phyloP scores from a whole-genome alignment of 1,284 basidiomycete species.

The Baeospora myosura region DNA sequence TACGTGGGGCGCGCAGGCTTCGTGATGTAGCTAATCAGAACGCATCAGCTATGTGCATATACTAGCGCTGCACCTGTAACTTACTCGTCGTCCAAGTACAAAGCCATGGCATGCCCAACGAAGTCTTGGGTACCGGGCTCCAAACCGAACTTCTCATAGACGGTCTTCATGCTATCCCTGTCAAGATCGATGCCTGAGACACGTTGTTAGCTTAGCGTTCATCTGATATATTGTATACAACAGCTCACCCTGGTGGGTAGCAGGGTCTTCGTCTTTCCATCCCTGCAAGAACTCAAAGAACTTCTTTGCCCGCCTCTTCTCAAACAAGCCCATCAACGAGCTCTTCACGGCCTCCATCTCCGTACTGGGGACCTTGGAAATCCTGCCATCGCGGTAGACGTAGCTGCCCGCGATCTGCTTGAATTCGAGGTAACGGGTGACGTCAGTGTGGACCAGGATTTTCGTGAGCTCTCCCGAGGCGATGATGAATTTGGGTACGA shows the following conservation, averaged over 20 bases:
- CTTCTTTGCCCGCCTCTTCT: conserved; percentile 97
- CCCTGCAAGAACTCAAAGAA: conserved; percentile 97
- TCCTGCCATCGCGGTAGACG: conserved; percentile 94
- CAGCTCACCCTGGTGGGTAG: conserved; percentile 83
- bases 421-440: conserved; percentile 98
- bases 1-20: conserved; percentile 88
- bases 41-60: conserved; percentile 5
- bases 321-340: conserved; percentile 96
- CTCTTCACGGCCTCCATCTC: conserved; percentile 96
- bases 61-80: conserved; percentile 24
- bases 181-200: conserved; percentile 76
- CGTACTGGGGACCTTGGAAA: conserved; percentile 96
- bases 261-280: conserved; percentile 91
- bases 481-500: conserved; percentile 96
- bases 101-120: conserved; percentile 98
- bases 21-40: conserved; percentile 74
- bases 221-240: not conserved
- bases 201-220: conserved; percentile 1
- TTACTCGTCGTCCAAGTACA: conserved; percentile 96
- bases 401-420: conserved; percentile 99
- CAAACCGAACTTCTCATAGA: conserved; percentile 96
- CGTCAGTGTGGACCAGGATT: conserved; percentile 98
- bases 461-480: conserved; percentile 96
- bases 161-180: conserved; percentile 81
- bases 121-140: conserved; percentile 99